Evolutionary conservation across 495 filamentous ascomycete genomes (phyloP).

Genomic region (Cryomyces minteri): DNA sequence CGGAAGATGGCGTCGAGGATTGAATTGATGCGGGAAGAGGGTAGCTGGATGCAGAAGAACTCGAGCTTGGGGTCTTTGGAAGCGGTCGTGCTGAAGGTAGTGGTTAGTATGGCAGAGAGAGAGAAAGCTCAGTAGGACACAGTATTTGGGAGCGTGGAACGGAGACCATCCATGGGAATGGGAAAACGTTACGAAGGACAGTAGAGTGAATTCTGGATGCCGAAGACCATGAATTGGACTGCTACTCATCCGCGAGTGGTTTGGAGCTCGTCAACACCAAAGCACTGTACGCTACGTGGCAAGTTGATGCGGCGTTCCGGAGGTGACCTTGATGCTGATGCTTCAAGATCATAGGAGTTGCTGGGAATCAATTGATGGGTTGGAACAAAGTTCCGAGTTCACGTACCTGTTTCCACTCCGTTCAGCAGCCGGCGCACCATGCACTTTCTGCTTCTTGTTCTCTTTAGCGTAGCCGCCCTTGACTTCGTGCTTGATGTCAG

Average conservation of each 20-base stretch:
- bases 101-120: not conserved
- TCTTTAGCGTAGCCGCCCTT: constrained; percentile 28
- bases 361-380: no score
- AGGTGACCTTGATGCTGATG: not conserved
- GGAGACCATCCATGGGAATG: no score
- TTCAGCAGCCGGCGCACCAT: constrained; percentile 14
- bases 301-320: not conserved
- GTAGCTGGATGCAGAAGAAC: constrained; percentile 60
- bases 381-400: no score
- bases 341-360: no score
- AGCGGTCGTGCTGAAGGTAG: not conserved
- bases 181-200: no score
- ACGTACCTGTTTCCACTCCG: no score
- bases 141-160: no score
- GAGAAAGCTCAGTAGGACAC: not conserved
- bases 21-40: constrained; percentile 33
- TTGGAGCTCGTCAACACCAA: no score
- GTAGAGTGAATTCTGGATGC: no score
- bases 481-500: constrained; percentile 46
- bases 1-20: constrained; percentile 53
- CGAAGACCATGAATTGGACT: no score
- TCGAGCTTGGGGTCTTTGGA: constrained; percentile 42
- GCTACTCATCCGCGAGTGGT: no score
- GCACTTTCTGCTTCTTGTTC: constrained; percentile 7
- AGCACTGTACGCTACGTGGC: no score